Evolutionary conservation across 345 rosid genomes (phyloP), one percentile per base, ranked within the genome.

Genomic region (Linum trigynum): DNA sequence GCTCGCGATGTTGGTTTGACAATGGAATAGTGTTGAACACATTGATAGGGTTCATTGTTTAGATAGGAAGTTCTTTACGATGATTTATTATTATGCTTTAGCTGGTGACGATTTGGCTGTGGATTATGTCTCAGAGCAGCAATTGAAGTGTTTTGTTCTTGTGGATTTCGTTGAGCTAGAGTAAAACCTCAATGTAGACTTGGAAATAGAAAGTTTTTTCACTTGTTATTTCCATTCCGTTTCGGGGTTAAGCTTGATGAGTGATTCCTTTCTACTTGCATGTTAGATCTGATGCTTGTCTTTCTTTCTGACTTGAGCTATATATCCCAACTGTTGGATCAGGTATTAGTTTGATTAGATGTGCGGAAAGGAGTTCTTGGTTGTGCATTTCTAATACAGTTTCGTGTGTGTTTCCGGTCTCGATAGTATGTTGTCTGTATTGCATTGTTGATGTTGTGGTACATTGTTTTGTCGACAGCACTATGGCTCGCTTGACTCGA

Each of bases 401-500:
- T 9, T 5, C 38, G 45, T 7, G 38, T 42, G 4, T 58, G 38
- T 17, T 58, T 55, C 14, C 38, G 36, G 38, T 58, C 38, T 37
- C 35, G 61, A 59, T 59, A 9, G 5, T 36, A 5, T 10, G 37
- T 38, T 23, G 38, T 38, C 5, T 59, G 15, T 17, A 5, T 59
- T 59, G 39, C 62, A 17, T 4, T 2, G 1, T 48, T 48, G 62
- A 23, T 59, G 8, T 57, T 37, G 38, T 64, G 41, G 14, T 57
- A 61, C 35, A 35, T 39, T 40, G 50, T 58, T 61, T 32, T 15
- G 5, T 57, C 59, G 62, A 23, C 84, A 87, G 98, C 76, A 79
- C 74, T 87, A 86, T 76, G 80, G 85, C 61, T 81, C 90, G 67
- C 66, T 84, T 17, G 86, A 88, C 72, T 77, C 91, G 38, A 7